These are phyloP conservation scores for Neurospora sp. DNA, from an alignment of 495 filamentous ascomycete species.

Conservation along the genomic window DNA sequence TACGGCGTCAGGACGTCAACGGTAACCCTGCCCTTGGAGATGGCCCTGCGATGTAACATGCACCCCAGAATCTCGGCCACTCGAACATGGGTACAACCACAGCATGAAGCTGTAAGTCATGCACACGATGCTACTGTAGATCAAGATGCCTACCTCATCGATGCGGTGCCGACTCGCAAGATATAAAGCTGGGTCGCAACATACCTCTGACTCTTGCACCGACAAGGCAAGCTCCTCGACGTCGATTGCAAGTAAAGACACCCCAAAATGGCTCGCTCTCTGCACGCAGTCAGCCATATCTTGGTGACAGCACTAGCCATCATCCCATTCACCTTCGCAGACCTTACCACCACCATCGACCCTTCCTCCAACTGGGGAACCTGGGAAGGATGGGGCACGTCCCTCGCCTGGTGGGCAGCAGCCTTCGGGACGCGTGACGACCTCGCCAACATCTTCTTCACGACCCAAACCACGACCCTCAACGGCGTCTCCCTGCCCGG, in stretches of 20 bases:
- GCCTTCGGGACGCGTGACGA: constrained; percentile 27
- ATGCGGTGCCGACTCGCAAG: neutral
- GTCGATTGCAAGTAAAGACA: neutral
- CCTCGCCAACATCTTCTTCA: constrained; percentile 29
- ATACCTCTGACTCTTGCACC: neutral
- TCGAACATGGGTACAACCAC: neutral
- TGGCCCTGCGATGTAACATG: neutral
- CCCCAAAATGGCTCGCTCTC: neutral
- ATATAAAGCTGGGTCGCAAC: neutral
- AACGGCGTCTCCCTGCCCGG: constrained; percentile 21
- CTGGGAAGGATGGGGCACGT: constrained; percentile 33
- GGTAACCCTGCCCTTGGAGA: neutral
- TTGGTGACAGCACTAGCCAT: neutral
- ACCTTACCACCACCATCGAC: constrained; percentile 22
- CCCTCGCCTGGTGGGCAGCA: constrained; percentile 31
- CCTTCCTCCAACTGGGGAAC: constrained; percentile 23
- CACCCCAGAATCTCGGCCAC: neutral
- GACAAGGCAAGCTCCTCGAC: neutral
- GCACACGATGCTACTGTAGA: neutral
- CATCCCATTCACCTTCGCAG: constrained; percentile 7
- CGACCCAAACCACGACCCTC: constrained; percentile 8
- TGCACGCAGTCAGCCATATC: neutral
- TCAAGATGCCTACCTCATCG: neutral
- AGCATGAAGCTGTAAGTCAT: neutral
- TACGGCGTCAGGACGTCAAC: neutral